Evolutionary conservation across 2,329 filamentous ascomycete species (phyloP), one percentile per base, ranked within the genome.

Genomic region (Chaetomium sp.): DNA sequence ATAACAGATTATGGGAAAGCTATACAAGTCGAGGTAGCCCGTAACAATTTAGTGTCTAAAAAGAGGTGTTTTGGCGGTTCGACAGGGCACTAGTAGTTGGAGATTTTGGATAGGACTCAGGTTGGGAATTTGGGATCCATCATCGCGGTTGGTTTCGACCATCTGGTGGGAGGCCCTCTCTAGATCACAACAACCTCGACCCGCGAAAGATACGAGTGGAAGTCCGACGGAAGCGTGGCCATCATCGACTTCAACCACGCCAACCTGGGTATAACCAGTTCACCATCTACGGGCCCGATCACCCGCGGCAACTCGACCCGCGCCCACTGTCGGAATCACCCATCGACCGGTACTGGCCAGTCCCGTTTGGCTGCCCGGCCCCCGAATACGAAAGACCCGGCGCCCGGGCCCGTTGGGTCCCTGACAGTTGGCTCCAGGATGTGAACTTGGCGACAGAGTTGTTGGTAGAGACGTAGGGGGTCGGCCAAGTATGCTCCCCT

Each of bases 191-290:
- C 5, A 38, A 58, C 12, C 8, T 58, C 25, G 23, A 29, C 1
- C 38, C 56, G 10, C 56, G 56, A 1, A 58, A 58, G 38, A 19
- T 58, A 23, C n/a, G n/a, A n/a, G 49, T 58, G 56, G 42, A 58
- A 33, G 10, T 38, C 27, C 6, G 51, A 62, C 21, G 49, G 57
- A 29, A 60, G 21, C 13, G 47, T 60, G 29, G 23, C 10, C 12
- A 10, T 60, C 57, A 53, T 60, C 47, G 47, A 60, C n/a, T 51
- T 51, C 35, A 61, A 55, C 50, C 50, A 54, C 27, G 51, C 10
- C 29, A 12, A 23, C 4, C 27, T 42, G 4, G 47, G n/a, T n/a
- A n/a, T n/a, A n/a, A 31, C 21, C 12, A 38, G 10, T 50, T 60
- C 13, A 42, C 47, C 29, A 9, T 7, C 9, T 6, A 12, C 25